Conservation (phyloP, 163 green algal species). For the Prototheca stagnorum region DNA sequence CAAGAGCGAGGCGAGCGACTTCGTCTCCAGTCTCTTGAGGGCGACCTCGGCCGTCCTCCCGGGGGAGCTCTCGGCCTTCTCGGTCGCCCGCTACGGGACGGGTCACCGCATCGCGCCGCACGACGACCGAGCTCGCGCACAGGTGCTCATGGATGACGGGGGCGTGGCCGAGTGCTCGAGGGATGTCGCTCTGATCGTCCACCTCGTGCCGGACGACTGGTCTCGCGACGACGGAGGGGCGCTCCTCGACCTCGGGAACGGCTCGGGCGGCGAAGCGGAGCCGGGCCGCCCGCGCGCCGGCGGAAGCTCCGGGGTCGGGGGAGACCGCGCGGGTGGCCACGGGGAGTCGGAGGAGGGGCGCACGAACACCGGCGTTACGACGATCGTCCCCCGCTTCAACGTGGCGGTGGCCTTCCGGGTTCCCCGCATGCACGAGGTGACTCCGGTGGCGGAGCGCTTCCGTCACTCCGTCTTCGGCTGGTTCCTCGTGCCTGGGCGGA, state of each 20-base stretch:
- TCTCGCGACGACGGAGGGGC: conserved; percentile 20
- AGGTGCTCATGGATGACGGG: conserved; percentile 8
- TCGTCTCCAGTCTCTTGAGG: conserved; percentile 18
- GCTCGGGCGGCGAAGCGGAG: no score
- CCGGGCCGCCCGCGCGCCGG: no score
- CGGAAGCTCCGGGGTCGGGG: no score
- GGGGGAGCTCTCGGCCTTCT: conserved; percentile 22
- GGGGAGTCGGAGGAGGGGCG: no score
- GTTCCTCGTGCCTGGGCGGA: conserved; percentile 30
- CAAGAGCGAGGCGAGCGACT: conserved; percentile 4
- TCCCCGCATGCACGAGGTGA: conserved; percentile 37
- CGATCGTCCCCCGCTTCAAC: conserved; percentile 23
- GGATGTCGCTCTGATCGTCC: conserved; percentile 29
- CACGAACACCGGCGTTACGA: no score
- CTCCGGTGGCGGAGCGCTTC: conserved; percentile 14
- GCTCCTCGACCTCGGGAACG: conserved; percentile 30
- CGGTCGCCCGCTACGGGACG: conserved; percentile 20
- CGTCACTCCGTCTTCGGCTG: conserved; percentile 36
- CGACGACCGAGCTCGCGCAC: conserved; percentile 38
- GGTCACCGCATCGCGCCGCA: conserved; percentile 35
- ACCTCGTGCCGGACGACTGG: conserved; percentile 41
- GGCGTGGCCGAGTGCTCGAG: conserved; percentile 19
- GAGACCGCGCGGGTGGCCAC: no score
- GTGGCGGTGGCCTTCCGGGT: conserved; percentile 25
- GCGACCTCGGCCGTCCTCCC: conserved; percentile 28